These are phyloP conservation scores for Talaromyces sp. DNA, from an alignment of 2,329 filamentous ascomycete species.

Conservation along the genomic window DNA sequence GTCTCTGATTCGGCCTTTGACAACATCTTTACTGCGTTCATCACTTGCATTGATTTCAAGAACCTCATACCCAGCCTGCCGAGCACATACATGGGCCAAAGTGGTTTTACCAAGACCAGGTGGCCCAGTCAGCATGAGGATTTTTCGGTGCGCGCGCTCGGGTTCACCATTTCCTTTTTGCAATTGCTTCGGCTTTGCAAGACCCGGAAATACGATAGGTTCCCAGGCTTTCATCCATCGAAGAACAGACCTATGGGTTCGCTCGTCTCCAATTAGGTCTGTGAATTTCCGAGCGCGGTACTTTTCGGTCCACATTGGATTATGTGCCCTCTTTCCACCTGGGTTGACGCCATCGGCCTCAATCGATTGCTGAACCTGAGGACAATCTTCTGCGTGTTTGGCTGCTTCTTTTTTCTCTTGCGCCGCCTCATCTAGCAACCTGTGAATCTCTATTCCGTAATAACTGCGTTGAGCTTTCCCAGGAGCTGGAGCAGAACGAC, in stretches of 20 bases:
- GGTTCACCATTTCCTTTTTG: constrained; percentile 49
- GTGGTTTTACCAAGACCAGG: constrained; percentile 96
- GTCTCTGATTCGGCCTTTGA: constrained; percentile 84
- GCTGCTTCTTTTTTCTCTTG: constrained; percentile 48
- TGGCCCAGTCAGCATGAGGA: constrained; percentile 83
- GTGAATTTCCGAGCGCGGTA: constrained; percentile 89
- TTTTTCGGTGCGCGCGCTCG: constrained; percentile 77
- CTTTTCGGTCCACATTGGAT: constrained; percentile 84
- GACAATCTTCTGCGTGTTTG: background rate
- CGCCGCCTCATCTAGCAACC: constrained; percentile 66
- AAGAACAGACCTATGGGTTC: constrained; percentile 83
- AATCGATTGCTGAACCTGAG: constrained; percentile 26
- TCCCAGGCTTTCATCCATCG: constrained; percentile 96
- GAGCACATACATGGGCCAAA: constrained; percentile 89
- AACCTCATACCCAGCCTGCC: constrained; percentile 91
- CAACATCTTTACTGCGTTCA: constrained; percentile 82
- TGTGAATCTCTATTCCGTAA: constrained; percentile 89
- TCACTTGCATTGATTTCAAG: constrained; percentile 98
- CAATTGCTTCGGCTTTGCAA: constrained; percentile 55
- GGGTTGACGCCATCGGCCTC: constrained; percentile 22
- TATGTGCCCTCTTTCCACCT: constrained; percentile 25
- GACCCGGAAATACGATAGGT: constrained; percentile 78
- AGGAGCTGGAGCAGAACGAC: constrained; percentile 45
- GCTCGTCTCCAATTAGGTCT: constrained; percentile 89
- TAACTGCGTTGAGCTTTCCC: constrained; percentile 61